A percentile compares a stretch with the other conserved stretches of the same genome.
phyloP scores from a whole-genome alignment of 2,329 filamentous ascomycete species.

The Allantophomopsis lycopodina region DNA sequence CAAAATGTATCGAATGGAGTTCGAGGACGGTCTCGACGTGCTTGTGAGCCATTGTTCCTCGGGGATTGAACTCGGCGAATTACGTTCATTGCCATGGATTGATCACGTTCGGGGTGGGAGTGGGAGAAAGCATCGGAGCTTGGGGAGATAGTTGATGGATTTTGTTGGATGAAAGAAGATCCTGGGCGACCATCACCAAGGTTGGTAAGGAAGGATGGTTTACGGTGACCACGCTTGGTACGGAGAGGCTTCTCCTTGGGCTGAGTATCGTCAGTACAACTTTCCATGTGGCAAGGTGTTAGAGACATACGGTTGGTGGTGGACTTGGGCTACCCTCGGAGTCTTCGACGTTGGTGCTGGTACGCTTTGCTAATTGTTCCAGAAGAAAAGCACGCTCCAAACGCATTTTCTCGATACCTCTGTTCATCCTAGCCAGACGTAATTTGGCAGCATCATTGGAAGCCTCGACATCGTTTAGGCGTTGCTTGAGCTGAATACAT shows the following conservation, averaged over 20 bases:
- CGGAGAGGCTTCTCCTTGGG: constrained; percentile 68
- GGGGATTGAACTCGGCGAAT: not conserved
- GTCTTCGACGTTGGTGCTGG: constrained; percentile 62
- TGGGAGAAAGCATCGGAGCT: constrained; percentile 39
- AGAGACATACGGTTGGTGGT: constrained; percentile 55
- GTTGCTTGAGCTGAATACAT: constrained; percentile 87
- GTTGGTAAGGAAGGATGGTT: constrained; percentile 29
- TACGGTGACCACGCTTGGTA: constrained; percentile 59
- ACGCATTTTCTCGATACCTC: constrained; percentile 83
- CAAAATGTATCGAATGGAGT: constrained; percentile 17
- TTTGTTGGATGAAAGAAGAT: constrained; percentile 32
- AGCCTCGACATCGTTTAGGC: constrained; percentile 82
- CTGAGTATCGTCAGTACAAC: constrained; percentile 22
- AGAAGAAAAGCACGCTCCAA: constrained; percentile 68
- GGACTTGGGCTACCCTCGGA: constrained; percentile 69
- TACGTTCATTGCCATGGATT: constrained; percentile 20
- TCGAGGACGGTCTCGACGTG: constrained; percentile 5
- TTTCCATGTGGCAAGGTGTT: not conserved
- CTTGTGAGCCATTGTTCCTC: not conserved
- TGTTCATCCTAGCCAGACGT: constrained; percentile 65
- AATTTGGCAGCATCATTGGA: constrained; percentile 76
- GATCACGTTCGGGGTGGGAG: constrained; percentile 24
- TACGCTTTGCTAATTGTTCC: constrained; percentile 61
- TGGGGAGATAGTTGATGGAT: constrained; percentile 30
- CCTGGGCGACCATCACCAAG: constrained; percentile 23